Conservation (phyloP, 176 grass and related monocot species). For the Calamus simplicifolius region DNA sequence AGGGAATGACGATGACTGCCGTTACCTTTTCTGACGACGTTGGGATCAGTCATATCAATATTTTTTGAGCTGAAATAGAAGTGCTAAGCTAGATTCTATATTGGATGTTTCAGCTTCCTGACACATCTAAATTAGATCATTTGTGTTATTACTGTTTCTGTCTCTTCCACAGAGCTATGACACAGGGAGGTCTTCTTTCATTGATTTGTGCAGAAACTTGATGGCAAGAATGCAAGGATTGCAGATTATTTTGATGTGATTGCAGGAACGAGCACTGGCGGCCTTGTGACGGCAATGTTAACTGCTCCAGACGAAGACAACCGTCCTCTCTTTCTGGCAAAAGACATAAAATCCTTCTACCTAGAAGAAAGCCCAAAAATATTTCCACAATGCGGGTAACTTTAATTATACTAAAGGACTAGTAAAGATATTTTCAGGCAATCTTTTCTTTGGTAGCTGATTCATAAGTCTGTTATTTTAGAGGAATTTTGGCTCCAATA, state of each 20-base stretch:
- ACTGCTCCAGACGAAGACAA: slow-evolving; percentile 42
- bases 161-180: not conserved
- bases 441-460: not conserved
- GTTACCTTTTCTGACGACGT: too few relatives aligned
- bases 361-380: slow-evolving; percentile 52
- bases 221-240: slow-evolving; percentile 68
- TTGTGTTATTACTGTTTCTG: not conserved
- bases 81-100: too few relatives aligned
- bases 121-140: too few relatives aligned
- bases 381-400: slow-evolving; percentile 64
- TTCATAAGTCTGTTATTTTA: slow-evolving; percentile 26
- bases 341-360: slow-evolving; percentile 80
- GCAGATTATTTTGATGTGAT: slow-evolving; percentile 85
- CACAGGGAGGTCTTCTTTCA: not conserved
- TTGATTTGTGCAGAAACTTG: slow-evolving; percentile 56
- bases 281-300: slow-evolving; percentile 67
- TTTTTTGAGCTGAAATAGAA: too few relatives aligned
- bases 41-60: too few relatives aligned
- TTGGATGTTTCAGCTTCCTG: too few relatives aligned
- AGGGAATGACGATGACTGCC: too few relatives aligned
- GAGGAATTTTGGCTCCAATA: slow-evolving; percentile 43
- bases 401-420: too few relatives aligned
- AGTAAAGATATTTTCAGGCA: not conserved
- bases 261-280: slow-evolving; percentile 82
- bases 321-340: slow-evolving; percentile 63